Conservation (phyloP, 306 rosid genomes). For the Prunus kanzakura region DNA sequence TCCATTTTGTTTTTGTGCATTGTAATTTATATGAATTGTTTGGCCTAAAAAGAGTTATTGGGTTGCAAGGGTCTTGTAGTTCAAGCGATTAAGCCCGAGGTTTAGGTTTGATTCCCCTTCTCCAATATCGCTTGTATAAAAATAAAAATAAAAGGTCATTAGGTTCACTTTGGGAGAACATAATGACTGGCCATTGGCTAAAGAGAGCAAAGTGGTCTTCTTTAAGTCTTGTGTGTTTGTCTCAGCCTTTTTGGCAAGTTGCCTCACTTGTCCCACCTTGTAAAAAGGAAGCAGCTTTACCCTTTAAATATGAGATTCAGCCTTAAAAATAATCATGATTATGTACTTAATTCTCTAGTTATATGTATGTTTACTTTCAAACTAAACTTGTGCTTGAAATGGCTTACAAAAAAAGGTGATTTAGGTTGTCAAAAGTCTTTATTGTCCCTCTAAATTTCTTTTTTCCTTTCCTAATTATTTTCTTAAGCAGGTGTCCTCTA, state of each 20-base stretch:
- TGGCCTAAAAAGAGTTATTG: no score
- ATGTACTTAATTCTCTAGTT: neutral
- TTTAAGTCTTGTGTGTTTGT: conserved; percentile 4
- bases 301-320: neutral
- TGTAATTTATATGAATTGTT: neutral
- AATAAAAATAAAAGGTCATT: neutral
- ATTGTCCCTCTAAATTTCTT: neutral
- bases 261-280: conserved; percentile 21
- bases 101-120: no score
- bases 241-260: neutral
- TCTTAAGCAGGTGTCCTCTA: conserved; percentile 57
- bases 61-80: no score
- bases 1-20: neutral
- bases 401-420: neutral
- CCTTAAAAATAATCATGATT: neutral
- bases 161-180: neutral
- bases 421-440: neutral
- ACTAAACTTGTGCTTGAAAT: neutral
- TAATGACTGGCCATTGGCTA: neutral
- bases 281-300: conserved; percentile 3
- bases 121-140: no score
- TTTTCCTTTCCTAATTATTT: neutral
- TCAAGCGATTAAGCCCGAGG: no score
- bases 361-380: no score
- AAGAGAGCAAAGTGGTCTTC: neutral